Percentiles rank a stretch among this genome's conserved stretches.
phyloP scores from a whole-genome alignment of 2,329 filamentous ascomycete genomes.

The Tetracladium maxilliforme region DNA sequence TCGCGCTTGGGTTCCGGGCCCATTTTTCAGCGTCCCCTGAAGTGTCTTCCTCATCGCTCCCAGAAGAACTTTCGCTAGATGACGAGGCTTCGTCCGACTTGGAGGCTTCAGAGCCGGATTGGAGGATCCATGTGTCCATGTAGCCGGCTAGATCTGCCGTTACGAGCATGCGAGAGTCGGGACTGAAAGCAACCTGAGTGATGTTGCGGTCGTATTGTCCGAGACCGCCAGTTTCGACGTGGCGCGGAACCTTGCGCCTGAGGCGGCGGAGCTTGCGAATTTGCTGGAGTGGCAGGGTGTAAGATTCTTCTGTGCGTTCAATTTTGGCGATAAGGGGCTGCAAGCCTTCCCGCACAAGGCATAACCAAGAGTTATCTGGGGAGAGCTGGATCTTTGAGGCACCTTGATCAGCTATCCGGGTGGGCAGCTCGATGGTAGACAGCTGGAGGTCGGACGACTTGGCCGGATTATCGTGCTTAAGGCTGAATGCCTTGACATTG shows the following conservation, averaged over 20 bases:
- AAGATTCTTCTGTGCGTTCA: constrained; percentile 16
- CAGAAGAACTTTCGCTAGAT: constrained; percentile 24
- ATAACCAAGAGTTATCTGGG: constrained; percentile 55
- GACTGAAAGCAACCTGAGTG: constrained; percentile 61
- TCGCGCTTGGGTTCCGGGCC: constrained; percentile 57
- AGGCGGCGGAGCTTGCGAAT: constrained; percentile 35
- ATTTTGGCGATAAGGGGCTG: constrained; percentile 24
- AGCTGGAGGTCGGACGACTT: constrained; percentile 45
- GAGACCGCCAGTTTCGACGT: constrained; percentile 46
- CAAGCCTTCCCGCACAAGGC: constrained; percentile 46
- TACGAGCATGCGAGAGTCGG: constrained; percentile 66
- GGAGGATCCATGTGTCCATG: constrained; percentile 73
- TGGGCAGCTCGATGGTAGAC: constrained; percentile 52
- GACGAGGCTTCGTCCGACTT: constrained; percentile 14
- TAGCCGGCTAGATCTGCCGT: constrained; percentile 71
- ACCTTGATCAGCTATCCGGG: constrained; percentile 39
- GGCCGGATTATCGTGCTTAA: constrained; percentile 39
- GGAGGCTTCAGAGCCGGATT: constrained; percentile 34
- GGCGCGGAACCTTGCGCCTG: constrained; percentile 35
- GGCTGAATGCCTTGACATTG: constrained; percentile 64
- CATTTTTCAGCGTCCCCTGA: constrained; percentile 42
- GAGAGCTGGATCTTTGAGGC: constrained; percentile 59
- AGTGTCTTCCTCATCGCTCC: constrained; percentile 24
- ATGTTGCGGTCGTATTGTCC: constrained; percentile 68
- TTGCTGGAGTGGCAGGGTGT: constrained; percentile 23